Evolutionary conservation across 306 rosid genomes (phyloP).

Genomic region (Quercus glauca): DNA sequence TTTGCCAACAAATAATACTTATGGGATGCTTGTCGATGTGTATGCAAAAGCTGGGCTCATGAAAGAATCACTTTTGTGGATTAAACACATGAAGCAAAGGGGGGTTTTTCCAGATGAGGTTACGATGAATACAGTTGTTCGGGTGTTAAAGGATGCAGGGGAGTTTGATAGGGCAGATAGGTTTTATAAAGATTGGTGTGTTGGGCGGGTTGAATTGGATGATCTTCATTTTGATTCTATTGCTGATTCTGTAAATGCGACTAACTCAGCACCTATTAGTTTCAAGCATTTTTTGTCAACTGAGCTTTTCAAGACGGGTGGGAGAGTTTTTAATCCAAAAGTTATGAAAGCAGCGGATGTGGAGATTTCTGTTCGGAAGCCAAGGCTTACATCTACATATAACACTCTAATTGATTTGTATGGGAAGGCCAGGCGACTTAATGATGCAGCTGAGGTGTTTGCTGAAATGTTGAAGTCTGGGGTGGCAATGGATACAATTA

Average conservation of each 20-base stretch:
- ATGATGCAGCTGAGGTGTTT: conserved; percentile 80
- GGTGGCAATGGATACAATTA: conserved; percentile 64
- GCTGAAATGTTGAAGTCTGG: conserved; percentile 81
- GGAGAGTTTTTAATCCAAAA: conserved; percentile 41
- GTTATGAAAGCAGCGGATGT: not conserved
- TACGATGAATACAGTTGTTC: conserved; percentile 79
- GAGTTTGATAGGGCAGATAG: conserved; percentile 72
- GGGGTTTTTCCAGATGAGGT: conserved; percentile 86
- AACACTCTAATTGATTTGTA: conserved; percentile 82
- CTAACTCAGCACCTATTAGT: conserved; percentile 46
- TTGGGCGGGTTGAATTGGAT: conserved; percentile 62
- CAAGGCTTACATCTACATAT: conserved; percentile 63
- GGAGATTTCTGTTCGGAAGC: conserved; percentile 39
- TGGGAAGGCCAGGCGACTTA: conserved; percentile 80
- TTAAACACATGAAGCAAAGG: conserved; percentile 70
- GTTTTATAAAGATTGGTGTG: conserved; percentile 76
- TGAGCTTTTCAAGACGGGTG: conserved; percentile 85
- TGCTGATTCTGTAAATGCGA: conserved; percentile 28
- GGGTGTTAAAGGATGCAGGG: conserved; percentile 71
- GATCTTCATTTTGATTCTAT: conserved; percentile 61
- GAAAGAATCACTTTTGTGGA: conserved; percentile 83
- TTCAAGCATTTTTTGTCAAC: conserved; percentile 81
- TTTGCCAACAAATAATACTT: conserved; percentile 63
- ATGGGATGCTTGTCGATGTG: conserved; percentile 79
- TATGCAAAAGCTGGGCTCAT: conserved; percentile 81